Conservation (phyloP, 768 basidiomycete genomes). For the Rhodotorula sphaerocarpa region DNA sequence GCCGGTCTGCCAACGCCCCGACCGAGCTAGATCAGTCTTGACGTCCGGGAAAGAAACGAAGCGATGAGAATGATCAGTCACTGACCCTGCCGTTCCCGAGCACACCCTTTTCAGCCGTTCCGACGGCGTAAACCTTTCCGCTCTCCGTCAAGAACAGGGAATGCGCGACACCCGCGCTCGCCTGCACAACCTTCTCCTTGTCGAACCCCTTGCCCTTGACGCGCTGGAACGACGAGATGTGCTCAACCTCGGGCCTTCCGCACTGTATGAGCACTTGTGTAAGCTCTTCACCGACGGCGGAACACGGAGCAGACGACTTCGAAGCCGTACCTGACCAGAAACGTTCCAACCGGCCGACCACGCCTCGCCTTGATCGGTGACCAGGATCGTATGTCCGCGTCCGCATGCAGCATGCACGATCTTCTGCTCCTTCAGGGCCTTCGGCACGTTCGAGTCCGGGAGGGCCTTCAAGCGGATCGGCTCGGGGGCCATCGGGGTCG, state of each 20-base stretch:
- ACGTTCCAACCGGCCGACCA: conserved; percentile 80
- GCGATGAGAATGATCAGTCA: background rate
- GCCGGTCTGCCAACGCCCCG: conserved; percentile 19
- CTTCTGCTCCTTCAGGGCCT: conserved; percentile 46
- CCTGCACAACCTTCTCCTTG: conserved; percentile 59
- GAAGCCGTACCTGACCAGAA: conserved; percentile 63
- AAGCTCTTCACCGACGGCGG: no score
- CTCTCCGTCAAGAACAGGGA: conserved; percentile 69
- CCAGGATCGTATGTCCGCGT: conserved; percentile 69
- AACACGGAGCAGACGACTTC: no score
- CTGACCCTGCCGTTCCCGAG: conserved; percentile 86
- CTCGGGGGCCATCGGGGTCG: conserved; percentile 49
- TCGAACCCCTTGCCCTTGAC: conserved; percentile 53
- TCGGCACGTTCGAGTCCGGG: conserved; percentile 55
- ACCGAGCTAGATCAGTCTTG: background rate
- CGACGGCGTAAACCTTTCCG: conserved; percentile 76
- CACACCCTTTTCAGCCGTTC: conserved; percentile 86
- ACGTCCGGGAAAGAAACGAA: no score
- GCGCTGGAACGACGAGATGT: conserved; percentile 59
- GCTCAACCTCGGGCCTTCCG: conserved; percentile 43
- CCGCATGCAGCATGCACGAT: conserved; percentile 81
- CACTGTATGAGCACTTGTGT: no score
- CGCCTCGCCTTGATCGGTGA: conserved; percentile 68
- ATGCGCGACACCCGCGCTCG: conserved; percentile 74
- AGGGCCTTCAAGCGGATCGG: conserved; percentile 58